These are phyloP conservation scores for Colletotrichum trifolii DNA, from an alignment of 2,329 filamentous ascomycete species.

Conservation along the genomic window DNA sequence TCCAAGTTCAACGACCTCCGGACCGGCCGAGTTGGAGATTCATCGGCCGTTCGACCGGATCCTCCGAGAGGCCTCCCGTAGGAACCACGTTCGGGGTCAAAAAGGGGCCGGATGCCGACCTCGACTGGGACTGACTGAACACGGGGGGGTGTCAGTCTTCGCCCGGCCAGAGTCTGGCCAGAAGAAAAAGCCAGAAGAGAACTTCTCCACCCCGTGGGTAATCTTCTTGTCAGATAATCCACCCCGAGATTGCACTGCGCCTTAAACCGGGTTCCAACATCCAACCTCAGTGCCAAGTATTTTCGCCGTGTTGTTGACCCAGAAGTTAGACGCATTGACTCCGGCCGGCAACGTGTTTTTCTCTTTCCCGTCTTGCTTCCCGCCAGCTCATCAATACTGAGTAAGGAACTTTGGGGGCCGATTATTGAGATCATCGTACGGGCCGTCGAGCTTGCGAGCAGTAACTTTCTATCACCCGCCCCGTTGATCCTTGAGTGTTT, in stretches of 20 bases:
- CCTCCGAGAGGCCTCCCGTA: constrained; percentile 15
- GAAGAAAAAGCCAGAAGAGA: constrained; percentile 1
- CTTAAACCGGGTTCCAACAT: constrained; percentile 15
- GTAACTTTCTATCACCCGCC: too few relatives aligned
- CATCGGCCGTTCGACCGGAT: constrained; percentile 11
- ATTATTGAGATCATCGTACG: constrained; percentile 11
- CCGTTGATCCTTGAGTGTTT: neutral
- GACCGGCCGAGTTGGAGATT: constrained; percentile 17
- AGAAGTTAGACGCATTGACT: neutral
- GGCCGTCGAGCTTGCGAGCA: neutral
- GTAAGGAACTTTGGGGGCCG: neutral
- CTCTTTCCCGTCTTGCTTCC: neutral
- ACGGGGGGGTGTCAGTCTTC: neutral
- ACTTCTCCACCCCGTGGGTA: constrained; percentile 11
- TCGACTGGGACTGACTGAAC: constrained; percentile 1
- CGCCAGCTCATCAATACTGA: neutral
- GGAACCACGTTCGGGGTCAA: neutral
- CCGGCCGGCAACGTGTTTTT: constrained; percentile 8
- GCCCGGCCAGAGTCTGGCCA: constrained; percentile 23
- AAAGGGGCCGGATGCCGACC: constrained; percentile 1
- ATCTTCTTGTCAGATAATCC: constrained; percentile 7
- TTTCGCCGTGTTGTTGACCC: constrained; percentile 8
- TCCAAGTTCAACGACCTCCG: neutral
- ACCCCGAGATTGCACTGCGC: constrained; percentile 26
- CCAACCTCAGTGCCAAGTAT: constrained; percentile 6